Percentiles rank a stretch among this genome's conserved stretches.
phyloP scores from a whole-genome alignment of 108 stramenopile species.

The Nitzschia inconspicua region DNA sequence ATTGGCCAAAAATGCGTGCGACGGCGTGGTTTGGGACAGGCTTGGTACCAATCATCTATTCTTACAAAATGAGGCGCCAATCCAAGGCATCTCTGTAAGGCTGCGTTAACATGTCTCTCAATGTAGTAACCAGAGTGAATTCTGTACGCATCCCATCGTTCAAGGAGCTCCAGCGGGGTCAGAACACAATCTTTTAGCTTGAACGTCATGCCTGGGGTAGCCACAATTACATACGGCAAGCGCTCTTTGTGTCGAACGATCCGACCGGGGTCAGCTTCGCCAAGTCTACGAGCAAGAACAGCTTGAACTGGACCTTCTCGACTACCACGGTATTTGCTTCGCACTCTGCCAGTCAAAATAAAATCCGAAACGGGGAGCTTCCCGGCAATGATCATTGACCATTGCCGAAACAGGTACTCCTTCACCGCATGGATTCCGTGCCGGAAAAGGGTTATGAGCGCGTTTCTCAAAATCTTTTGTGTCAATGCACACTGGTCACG shows the following conservation, averaged over 20 bases:
- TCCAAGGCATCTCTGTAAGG: constrained; percentile 78
- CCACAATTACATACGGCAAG: constrained; percentile 84
- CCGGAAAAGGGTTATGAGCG: constrained; percentile 70
- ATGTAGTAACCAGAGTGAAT: constrained; percentile 81
- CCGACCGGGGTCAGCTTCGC: constrained; percentile 76
- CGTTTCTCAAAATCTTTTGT: constrained; percentile 74
- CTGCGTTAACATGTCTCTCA: constrained; percentile 82
- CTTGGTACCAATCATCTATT: constrained; percentile 71
- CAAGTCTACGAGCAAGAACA: constrained; percentile 69
- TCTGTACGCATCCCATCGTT: constrained; percentile 83
- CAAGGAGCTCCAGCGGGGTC: constrained; percentile 84
- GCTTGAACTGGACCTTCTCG: constrained; percentile 84
- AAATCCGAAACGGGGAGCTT: constrained; percentile 81
- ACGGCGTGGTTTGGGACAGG: constrained; percentile 73
- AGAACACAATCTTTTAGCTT: constrained; percentile 77
- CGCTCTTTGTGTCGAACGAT: constrained; percentile 78
- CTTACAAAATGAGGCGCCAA: constrained; percentile 64
- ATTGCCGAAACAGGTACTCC: constrained; percentile 72
- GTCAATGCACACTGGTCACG: constrained; percentile 84
- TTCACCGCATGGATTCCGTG: constrained; percentile 47
- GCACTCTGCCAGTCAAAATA: constrained; percentile 81
- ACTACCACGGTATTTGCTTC: constrained; percentile 75
- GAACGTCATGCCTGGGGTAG: constrained; percentile 67
- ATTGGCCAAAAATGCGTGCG: constrained; percentile 83
- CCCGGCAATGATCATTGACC: constrained; percentile 75